phyloP scores from a whole-genome alignment of 441 rosid species.

The Metrosideros polymorpha region DNA sequence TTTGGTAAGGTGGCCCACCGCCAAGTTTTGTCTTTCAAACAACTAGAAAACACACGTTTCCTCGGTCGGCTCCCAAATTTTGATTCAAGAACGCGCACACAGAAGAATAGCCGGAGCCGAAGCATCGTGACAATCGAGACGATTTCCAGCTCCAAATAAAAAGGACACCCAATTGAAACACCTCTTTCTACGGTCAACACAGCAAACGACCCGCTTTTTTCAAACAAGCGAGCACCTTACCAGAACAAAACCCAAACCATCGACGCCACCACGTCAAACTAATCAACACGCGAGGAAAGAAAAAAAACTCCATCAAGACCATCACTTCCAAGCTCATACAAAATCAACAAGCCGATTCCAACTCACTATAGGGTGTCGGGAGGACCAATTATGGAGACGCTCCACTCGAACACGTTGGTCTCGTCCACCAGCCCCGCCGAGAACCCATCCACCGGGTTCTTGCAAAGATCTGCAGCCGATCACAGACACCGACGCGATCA shows the following conservation, averaged over 20 bases:
- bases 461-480: constrained; percentile 48
- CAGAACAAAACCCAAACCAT: background rate
- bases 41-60: background rate
- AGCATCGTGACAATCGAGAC: background rate
- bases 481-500: background rate
- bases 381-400: constrained; percentile 58
- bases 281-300: background rate
- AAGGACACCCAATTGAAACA: background rate
- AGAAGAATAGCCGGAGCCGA: background rate
- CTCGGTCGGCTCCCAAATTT: background rate
- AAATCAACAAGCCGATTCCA: background rate
- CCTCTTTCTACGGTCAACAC: background rate
- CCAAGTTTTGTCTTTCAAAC: background rate
- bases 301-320: background rate
- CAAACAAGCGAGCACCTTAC: background rate
- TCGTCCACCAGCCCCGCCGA: constrained; percentile 69
- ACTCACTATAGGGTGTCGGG: constrained; percentile 59
- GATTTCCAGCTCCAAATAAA: background rate
- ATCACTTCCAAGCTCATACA: background rate
- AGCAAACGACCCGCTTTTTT: background rate
- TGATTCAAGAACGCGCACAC: background rate
- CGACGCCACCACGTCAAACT: too few species aligned
- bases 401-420: constrained; percentile 52
- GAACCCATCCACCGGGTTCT: constrained; percentile 64
- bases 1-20: too few species aligned